Percentiles rank a stretch among this genome's conserved stretches.
Conservation (phyloP, 1,284 basidiomycete species). For the Ustilago vetiveriae region DNA sequence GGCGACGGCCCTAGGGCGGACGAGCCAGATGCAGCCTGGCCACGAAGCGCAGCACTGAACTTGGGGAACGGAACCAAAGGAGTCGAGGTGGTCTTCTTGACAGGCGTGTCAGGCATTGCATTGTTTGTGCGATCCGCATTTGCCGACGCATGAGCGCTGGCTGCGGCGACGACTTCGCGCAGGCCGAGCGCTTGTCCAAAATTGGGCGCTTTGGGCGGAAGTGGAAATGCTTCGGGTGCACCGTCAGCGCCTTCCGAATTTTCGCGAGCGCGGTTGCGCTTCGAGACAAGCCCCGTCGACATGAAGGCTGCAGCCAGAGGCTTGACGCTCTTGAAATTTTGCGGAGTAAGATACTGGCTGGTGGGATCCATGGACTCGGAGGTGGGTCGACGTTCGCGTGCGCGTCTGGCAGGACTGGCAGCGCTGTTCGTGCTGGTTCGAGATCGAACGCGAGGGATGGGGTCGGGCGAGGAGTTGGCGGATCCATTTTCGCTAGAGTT, state of each 20-base stretch:
- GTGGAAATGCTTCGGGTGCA: slow-evolving; percentile 38
- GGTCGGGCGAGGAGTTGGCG: slow-evolving; percentile 36
- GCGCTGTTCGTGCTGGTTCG: slow-evolving; percentile 29
- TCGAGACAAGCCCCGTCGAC: slow-evolving; percentile 68
- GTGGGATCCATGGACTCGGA: slow-evolving; percentile 30
- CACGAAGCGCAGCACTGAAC: slow-evolving; percentile 26
- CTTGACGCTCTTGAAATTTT: slow-evolving; percentile 68
- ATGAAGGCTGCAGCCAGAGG: slow-evolving; percentile 69
- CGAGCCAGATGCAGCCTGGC: slow-evolving; percentile 10
- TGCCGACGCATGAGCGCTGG: slow-evolving; percentile 51
- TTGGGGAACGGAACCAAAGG: slow-evolving; percentile 44
- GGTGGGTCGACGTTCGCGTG: slow-evolving; percentile 31
- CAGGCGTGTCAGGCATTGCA: slow-evolving; percentile 69
- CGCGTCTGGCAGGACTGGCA: slow-evolving; percentile 29
- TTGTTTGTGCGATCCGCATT: slow-evolving; percentile 19
- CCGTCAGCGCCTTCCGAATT: slow-evolving; percentile 33
- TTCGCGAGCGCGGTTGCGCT: slow-evolving; percentile 51
- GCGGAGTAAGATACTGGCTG: slow-evolving; percentile 62
- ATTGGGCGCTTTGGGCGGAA: slow-evolving; percentile 47
- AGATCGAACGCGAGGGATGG: slow-evolving; percentile 28
- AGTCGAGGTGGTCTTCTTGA: slow-evolving; percentile 56
- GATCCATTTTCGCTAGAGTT: slow-evolving; percentile 41
- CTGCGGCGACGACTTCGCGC: slow-evolving; percentile 62
- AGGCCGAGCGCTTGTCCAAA: slow-evolving; percentile 56
- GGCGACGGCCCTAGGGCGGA: slow-evolving; percentile 34